Evolutionary conservation across 2,329 filamentous ascomycete species (phyloP), one percentile per base, ranked within the genome.

Genomic region (Scedosporium aurantiacum): DNA sequence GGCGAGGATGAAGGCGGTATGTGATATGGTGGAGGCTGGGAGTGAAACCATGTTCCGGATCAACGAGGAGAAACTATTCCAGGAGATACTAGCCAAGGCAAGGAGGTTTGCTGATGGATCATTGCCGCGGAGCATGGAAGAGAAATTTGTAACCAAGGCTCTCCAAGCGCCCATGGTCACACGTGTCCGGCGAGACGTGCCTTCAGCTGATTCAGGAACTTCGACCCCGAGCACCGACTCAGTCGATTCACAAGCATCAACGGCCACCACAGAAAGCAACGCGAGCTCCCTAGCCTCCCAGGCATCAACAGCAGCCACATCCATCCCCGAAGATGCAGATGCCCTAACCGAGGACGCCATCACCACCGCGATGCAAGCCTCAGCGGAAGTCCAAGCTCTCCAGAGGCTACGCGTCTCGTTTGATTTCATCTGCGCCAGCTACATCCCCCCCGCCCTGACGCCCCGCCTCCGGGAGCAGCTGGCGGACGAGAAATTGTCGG

Each of bases 41-140:
- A 89, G 90, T 63, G 91, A 97, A 72, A 83, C 76, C 61, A 91
- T 97, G 89, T 96, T 89, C 72, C 84, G 91, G 12, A 75, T 96
- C 25, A 94, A 80, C 67, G 81, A 89, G 68, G 75, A 79, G 12
- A 96, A 91, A 70, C 80, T 97, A 0, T 68, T 88, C 5, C 69
- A 73, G 1, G 79, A 87, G 61, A 69, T 97, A 0, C 64, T 92
- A 5, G 69, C 73, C 18, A 97, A 97, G 72, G 91, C 91, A 4
- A 79, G 80, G 63, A 79, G 78, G 4, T 88, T 95, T 79, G 78
- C 80, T n/a, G 73, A 76, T 4, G 76, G 74, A 1, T 84, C 85
- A 0, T 75, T 97, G 8, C 91, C 94, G 1, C 75, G 78, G 5
- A 96, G 88, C 67, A 82, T 99, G 79, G 93, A 97, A 70, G 89